Conservation (phyloP, 345 rosid species). For the Pugionium cornutum region DNA sequence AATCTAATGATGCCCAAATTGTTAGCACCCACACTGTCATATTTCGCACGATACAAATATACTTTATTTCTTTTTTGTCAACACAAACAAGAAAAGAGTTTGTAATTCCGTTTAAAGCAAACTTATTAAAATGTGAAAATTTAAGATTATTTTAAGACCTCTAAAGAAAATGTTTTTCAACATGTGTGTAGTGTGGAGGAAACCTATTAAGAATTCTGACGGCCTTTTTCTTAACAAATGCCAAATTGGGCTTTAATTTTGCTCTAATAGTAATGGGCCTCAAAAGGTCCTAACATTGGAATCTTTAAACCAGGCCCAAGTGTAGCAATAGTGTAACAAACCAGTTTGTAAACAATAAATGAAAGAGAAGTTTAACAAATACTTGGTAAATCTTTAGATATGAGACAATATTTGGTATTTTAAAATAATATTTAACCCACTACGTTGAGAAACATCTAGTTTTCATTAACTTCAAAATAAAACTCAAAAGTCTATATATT, state of each 20-base stretch:
- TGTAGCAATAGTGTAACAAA: not conserved
- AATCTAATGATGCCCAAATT: constrained; percentile 35
- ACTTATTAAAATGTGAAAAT: not conserved
- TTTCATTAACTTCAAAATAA: no score
- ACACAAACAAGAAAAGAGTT: not conserved
- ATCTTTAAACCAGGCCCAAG: not conserved
- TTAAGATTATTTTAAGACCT: not conserved
- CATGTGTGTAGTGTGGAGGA: not conserved
- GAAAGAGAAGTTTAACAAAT: no score
- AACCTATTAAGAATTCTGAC: not conserved
- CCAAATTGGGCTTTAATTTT: not conserved
- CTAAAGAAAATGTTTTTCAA: not conserved
- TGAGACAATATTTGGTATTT: no score
- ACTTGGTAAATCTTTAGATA: no score
- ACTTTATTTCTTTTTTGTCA: not conserved
- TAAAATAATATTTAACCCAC: no score
- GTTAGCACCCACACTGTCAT: constrained; percentile 28
- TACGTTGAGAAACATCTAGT: no score
- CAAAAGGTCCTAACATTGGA: not conserved
- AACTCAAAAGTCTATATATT: no score
- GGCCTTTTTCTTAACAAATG: not conserved
- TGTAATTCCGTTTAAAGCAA: not conserved
- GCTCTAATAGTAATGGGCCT: not conserved
- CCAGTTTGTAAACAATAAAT: no score
- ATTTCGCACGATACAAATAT: constrained; percentile 14